These are phyloP conservation scores for Populus hybrid DNA, from an alignment of 441 rosid genomes.

Conservation along the genomic window DNA sequence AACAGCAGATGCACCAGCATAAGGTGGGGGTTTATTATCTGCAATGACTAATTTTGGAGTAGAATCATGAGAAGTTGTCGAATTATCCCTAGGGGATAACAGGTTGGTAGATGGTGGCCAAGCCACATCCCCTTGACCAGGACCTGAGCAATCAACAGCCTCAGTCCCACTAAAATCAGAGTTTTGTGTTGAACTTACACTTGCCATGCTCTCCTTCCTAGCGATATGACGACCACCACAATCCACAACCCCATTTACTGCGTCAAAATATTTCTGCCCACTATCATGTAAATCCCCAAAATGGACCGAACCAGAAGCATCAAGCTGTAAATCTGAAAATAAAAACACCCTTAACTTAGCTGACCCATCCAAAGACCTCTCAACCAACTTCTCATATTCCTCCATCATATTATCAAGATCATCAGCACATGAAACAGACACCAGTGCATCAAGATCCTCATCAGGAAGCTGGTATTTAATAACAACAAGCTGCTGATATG, in stretches of 20 bases:
- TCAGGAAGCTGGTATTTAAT: conserved; percentile 79
- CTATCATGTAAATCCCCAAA: conserved; percentile 49
- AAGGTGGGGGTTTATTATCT: conserved; percentile 31
- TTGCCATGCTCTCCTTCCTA: conserved; percentile 63
- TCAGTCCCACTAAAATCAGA: conserved; percentile 61
- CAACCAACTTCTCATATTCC: conserved; percentile 60
- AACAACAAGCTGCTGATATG: conserved; percentile 52
- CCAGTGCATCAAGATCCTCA: conserved; percentile 83
- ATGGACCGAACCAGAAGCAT: conserved; percentile 41
- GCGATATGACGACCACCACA: conserved; percentile 30
- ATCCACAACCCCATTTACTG: conserved; percentile 55
- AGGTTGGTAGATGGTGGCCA: conserved; percentile 32
- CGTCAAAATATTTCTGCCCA: conserved; percentile 66
- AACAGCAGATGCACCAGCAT: conserved; percentile 37
- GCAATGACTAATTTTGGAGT: conserved; percentile 25
- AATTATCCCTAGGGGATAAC: conserved; percentile 35
- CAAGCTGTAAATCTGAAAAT: conserved; percentile 51
- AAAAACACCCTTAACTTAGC: conserved; percentile 64
- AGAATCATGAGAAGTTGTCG: conserved; percentile 27
- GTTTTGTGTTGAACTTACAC: conserved; percentile 64
- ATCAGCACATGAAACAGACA: conserved; percentile 68
- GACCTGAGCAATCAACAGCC: conserved; percentile 37
- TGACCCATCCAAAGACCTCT: conserved; percentile 57
- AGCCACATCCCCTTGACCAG: conserved; percentile 33
- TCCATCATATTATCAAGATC: conserved; percentile 87